A percentile compares a stretch with the other conserved stretches of the same genome.
Conservation (phyloP, 2,329 filamentous ascomycete genomes). For the Epichloe coenophiala region DNA sequence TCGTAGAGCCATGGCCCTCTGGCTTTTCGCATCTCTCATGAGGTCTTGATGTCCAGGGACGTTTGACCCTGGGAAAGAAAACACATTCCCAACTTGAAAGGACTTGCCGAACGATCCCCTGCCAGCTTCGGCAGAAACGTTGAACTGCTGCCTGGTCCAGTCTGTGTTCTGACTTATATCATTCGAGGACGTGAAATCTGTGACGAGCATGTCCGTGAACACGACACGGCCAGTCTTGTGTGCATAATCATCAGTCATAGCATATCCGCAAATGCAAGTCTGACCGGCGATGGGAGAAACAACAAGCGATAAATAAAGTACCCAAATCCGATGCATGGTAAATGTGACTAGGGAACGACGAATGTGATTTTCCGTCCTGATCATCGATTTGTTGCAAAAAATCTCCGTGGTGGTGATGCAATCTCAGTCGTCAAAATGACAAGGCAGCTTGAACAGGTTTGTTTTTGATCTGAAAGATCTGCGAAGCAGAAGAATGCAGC, state of each 20-base stretch:
- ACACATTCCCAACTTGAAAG: constrained; percentile 43
- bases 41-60: constrained; percentile 9
- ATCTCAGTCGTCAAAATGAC: neutral
- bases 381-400: neutral
- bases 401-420: neutral
- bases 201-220: constrained; percentile 59
- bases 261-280: constrained; percentile 63
- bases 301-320: constrained; percentile 5
- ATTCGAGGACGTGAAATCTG: constrained; percentile 50
- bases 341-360: neutral
- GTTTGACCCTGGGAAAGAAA: constrained; percentile 34
- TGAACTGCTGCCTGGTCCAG: constrained; percentile 57
- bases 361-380: neutral
- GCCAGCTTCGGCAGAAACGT: constrained; percentile 41
- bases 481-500: no score
- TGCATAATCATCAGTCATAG: constrained; percentile 29
- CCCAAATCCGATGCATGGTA: neutral
- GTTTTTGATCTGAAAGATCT: neutral
- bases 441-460: neutral
- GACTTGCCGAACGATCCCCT: constrained; percentile 54
- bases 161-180: constrained; percentile 37
- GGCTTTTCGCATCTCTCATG: constrained; percentile 21
- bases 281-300: constrained; percentile 7
- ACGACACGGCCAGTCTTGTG: constrained; percentile 26
- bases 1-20: constrained; percentile 37